Evolutionary conservation across 352 stramenopile genomes (phyloP), one percentile per base, ranked within the genome.

Genomic region (Aphanomyces invadans): DNA sequence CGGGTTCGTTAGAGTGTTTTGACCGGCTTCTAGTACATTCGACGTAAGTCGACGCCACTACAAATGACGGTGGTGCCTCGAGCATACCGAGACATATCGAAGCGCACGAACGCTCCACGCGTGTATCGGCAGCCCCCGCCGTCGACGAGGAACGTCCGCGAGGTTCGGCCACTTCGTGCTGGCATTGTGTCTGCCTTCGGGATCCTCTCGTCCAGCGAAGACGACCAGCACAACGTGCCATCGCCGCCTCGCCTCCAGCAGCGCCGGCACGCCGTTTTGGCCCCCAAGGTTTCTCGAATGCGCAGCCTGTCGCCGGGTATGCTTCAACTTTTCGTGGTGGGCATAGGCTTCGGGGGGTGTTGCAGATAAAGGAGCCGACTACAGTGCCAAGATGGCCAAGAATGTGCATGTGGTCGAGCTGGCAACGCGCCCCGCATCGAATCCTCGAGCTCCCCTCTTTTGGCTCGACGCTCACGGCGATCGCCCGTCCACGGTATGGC

Each of bases 371-470:
- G 12, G 19, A 57, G 0, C 21, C 4, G 36, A 21, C 0, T 0
- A 19, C 1, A 57, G 15, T 26, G 12, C 11, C 4, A 10, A 57
- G 9, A 28, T 0, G 21, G 29, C 12, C 25, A 19, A 5, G 7
- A 17, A 12, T 1, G 28, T 67, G 15, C 60, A 67, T 28, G 32
- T 67, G 15, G 23, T 67, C n/a, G 46, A 67, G 3, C n/a, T 67
- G 3, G 60, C 60, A 1, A 51, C 48, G 28, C 60, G 60, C 2
- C 60, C 60, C 21, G 4, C 29, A 17, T 29, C 39, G 1, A 49
- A 57, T 15, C 38, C 39, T 4, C 5, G 25, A 0, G 60, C 38
- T 2, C 60, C 60, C 17, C n/a, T 57, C 17, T 67, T 67, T 57
- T 67, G 60, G 60, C 60, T 67, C n/a, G 28, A 67, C 28, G 17